Percentiles rank a stretch among this genome's conserved stretches.
These are phyloP conservation scores for Ustilago curta DNA, from an alignment of 1,284 basidiomycete species.

Conservation along the genomic window DNA sequence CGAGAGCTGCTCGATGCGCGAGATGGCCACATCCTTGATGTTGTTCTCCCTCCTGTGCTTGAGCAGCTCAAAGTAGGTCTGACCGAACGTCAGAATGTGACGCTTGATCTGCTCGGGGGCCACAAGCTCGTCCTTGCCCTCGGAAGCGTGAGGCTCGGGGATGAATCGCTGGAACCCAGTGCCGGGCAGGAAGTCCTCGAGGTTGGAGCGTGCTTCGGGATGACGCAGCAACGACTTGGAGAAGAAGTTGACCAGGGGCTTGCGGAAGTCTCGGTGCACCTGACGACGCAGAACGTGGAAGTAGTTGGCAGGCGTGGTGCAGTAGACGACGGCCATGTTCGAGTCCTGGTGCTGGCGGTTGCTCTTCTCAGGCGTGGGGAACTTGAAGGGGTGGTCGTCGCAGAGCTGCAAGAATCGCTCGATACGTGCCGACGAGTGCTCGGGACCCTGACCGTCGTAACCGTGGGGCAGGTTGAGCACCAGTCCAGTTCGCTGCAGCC, in stretches of 20 bases:
- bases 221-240: slow-evolving; percentile 95
- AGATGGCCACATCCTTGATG: slow-evolving; percentile 91
- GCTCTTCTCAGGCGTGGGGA: slow-evolving; percentile 88
- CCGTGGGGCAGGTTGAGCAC: slow-evolving; percentile 90
- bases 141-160: slow-evolving; percentile 81
- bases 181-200: slow-evolving; percentile 89
- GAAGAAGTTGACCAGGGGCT: slow-evolving; percentile 83
- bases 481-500: slow-evolving; percentile 93
- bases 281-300: slow-evolving; percentile 70
- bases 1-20: slow-evolving; percentile 91
- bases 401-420: slow-evolving; percentile 98
- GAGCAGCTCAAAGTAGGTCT: slow-evolving; percentile 90
- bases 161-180: slow-evolving; percentile 93
- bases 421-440: slow-evolving; percentile 95
- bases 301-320: slow-evolving; percentile 74
- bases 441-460: slow-evolving; percentile 98
- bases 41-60: slow-evolving; percentile 70
- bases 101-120: slow-evolving; percentile 87
- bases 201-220: slow-evolving; percentile 85
- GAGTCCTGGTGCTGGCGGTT: slow-evolving; percentile 98
- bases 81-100: slow-evolving; percentile 83
- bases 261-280: slow-evolving; percentile 69
- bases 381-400: slow-evolving; percentile 94
- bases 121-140: slow-evolving; percentile 74
- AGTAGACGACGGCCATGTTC: slow-evolving; percentile 99